Percentiles rank a stretch among this genome's conserved stretches.
Conservation (phyloP, 768 basidiomycete genomes). For the Lyophyllum decastes region DNA sequence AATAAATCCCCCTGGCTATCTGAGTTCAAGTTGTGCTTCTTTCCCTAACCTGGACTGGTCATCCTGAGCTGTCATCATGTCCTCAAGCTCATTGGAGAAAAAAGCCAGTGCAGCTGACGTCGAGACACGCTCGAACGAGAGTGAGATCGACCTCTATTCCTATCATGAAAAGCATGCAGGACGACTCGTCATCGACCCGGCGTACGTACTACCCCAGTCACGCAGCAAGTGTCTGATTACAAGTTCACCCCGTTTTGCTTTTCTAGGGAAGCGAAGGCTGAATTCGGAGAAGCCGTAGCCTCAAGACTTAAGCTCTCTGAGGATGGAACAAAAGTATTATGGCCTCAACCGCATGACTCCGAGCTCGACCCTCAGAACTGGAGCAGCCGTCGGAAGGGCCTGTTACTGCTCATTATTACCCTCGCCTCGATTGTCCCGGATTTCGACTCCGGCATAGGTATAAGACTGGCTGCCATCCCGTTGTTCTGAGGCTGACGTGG, state of each 20-base stretch:
- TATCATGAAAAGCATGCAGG: conserved; percentile 58
- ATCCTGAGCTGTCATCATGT: conserved; percentile 9
- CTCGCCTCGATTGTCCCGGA: conserved; percentile 62
- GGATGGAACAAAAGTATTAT: conserved; percentile 56
- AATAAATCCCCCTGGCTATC: no score
- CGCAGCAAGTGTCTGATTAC: neutral
- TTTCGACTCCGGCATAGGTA: conserved; percentile 58
- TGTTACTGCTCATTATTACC: conserved; percentile 53
- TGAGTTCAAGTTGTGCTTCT: no score
- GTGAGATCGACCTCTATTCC: conserved; percentile 29
- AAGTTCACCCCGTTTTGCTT: neutral
- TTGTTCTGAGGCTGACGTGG: neutral
- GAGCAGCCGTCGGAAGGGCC: conserved; percentile 46
- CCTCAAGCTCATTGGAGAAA: conserved; percentile 11
- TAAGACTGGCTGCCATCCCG: no score
- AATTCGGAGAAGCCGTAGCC: conserved; percentile 55
- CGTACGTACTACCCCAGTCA: conserved; percentile 32
- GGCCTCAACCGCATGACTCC: conserved; percentile 56
- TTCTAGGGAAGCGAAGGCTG: conserved; percentile 55
- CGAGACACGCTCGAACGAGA: neutral
- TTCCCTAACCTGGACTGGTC: neutral
- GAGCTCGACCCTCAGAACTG: conserved; percentile 42
- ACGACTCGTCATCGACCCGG: conserved; percentile 58
- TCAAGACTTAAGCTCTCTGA: conserved; percentile 49
- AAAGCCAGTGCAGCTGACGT: neutral